Evolutionary conservation across 192 early-diverging fungal species (phyloP).

Genomic region (Physocladia obscura): DNA sequence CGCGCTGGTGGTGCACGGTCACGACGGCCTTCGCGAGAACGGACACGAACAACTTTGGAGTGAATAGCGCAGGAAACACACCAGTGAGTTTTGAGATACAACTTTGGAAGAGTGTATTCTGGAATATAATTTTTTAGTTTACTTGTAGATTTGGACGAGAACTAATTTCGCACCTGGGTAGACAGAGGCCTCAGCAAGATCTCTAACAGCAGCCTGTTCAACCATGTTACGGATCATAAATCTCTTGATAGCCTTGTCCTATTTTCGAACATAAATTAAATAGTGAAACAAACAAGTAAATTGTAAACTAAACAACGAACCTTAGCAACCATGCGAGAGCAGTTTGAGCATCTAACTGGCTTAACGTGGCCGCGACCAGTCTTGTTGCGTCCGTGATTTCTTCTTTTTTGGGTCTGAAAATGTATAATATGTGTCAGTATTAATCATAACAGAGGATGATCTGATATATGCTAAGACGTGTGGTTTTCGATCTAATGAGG

Average conservation of each 20-base stretch:
- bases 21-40: constrained; percentile 82
- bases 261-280: background rate
- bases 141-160: background rate
- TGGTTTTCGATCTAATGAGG: too few relatives aligned
- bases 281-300: background rate
- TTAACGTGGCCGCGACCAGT: constrained; percentile 97
- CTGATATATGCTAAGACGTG: too few relatives aligned
- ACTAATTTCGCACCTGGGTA: constrained; percentile 69
- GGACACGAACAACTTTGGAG: constrained; percentile 89
- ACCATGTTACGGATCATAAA: constrained; percentile 99
- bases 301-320: background rate
- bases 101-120: constrained; percentile 94
- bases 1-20: constrained; percentile 91
- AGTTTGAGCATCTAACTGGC: constrained; percentile 98
- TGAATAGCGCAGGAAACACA: constrained; percentile 94
- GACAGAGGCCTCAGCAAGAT: constrained; percentile 94
- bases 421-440: too few relatives aligned
- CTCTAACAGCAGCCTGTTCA: constrained; percentile 94
- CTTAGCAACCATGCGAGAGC: constrained; percentile 92
- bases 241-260: constrained; percentile 99
- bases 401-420: constrained; percentile 98
- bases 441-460: too few relatives aligned
- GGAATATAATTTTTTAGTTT: background rate
- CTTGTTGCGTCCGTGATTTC: constrained; percentile 99
- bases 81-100: constrained; percentile 98